These are phyloP conservation scores for Monilinia polystroma DNA, from an alignment of 2,329 filamentous ascomycete species.

Conservation along the genomic window DNA sequence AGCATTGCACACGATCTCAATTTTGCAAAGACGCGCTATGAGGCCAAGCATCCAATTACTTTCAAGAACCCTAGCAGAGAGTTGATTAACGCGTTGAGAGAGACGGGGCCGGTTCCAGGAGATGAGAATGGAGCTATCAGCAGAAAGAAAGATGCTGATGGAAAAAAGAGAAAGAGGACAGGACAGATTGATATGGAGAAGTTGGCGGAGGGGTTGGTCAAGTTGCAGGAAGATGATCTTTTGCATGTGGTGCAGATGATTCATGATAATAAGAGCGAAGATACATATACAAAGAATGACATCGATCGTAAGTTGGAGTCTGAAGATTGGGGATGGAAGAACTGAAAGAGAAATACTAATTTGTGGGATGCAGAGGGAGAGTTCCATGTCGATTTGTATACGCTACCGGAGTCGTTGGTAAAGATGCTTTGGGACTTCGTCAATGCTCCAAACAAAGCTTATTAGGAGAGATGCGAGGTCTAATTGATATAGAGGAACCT, in stretches of 20 bases:
- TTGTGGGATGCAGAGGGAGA: slow-evolving; percentile 69
- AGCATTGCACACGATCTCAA: slow-evolving; percentile 85
- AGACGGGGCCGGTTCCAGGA: slow-evolving; percentile 81
- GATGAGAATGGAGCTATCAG: slow-evolving; percentile 65
- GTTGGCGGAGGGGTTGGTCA: slow-evolving; percentile 85
- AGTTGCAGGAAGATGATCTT: slow-evolving; percentile 88
- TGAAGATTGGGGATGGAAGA: not conserved
- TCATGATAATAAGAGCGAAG: slow-evolving; percentile 90
- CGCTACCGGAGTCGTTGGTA: slow-evolving; percentile 83
- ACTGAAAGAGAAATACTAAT: not conserved
- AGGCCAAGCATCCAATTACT: slow-evolving; percentile 73
- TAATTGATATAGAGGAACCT: not conserved
- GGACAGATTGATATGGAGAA: slow-evolving; percentile 84
- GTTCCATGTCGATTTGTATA: slow-evolving; percentile 97
- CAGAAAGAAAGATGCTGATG: slow-evolving; percentile 56
- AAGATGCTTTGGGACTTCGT: slow-evolving; percentile 96
- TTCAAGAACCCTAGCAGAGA: slow-evolving; percentile 93
- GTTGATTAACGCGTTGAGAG: slow-evolving; percentile 74
- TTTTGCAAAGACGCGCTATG: slow-evolving; percentile 79
- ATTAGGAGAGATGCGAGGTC: not conserved
- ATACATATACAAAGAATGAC: slow-evolving; percentile 97
- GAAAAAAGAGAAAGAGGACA: slow-evolving; percentile 72
- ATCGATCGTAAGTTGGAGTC: slow-evolving; percentile 69
- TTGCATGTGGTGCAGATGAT: slow-evolving; percentile 96
- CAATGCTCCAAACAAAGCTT: not conserved